Conservation (phyloP, 345 rosid genomes). For the Lagerstroemia speciosa region DNA sequence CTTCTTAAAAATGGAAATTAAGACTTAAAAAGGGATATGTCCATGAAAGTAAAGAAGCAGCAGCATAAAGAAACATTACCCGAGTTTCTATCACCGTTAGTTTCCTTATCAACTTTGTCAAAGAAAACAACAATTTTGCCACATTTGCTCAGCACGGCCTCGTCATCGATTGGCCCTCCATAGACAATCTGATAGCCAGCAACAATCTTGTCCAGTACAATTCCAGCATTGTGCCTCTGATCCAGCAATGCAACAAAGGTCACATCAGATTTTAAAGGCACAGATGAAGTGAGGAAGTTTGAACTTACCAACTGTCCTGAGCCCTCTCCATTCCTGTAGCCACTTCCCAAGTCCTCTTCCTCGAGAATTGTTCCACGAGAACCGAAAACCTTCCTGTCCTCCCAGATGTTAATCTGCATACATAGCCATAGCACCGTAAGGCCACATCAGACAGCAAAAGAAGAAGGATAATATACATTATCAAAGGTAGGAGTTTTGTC, state of each 20-base stretch:
- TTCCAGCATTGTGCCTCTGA: slow-evolving; percentile 57
- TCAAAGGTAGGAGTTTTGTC: no score
- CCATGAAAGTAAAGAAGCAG: no score
- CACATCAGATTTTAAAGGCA: not conserved
- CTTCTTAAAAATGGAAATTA: no score
- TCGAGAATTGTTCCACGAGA: slow-evolving; percentile 78
- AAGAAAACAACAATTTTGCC: slow-evolving; percentile 41
- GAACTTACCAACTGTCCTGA: slow-evolving; percentile 44
- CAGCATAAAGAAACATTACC: slow-evolving; percentile 26
- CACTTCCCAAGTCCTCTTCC: slow-evolving; percentile 70
- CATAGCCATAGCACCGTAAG: not conserved
- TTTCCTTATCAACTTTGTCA: slow-evolving; percentile 53
- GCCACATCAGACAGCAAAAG: no score
- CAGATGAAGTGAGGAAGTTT: slow-evolving; percentile 1
- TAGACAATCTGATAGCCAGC: slow-evolving; percentile 57
- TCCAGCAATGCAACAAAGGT: not conserved
- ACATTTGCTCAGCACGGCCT: slow-evolving; percentile 44
- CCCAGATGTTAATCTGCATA: slow-evolving; percentile 84
- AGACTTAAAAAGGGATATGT: no score
- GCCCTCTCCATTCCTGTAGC: slow-evolving; percentile 45
- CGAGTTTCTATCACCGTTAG: slow-evolving; percentile 42
- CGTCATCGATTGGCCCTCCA: slow-evolving; percentile 56
- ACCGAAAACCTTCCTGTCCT: slow-evolving; percentile 98
- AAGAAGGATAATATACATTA: no score
- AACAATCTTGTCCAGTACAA: slow-evolving; percentile 49